Percentiles rank a stretch among this genome's conserved stretches.
phyloP scores from a whole-genome alignment of 2,329 filamentous ascomycete species.

The Fusarium euwallaceae region DNA sequence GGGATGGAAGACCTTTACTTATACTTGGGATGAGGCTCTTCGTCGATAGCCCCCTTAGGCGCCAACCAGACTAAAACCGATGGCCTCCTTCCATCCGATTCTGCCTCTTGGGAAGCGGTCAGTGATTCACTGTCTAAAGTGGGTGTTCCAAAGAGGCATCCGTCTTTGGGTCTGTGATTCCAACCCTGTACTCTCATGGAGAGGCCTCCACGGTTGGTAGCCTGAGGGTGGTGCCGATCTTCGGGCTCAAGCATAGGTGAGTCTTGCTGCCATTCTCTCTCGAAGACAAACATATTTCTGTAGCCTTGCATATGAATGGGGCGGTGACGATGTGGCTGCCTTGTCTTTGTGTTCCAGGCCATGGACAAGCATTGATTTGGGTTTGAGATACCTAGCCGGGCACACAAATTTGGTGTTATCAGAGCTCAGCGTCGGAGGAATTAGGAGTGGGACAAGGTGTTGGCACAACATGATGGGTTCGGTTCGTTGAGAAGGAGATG shows the following conservation, averaged over 20 bases:
- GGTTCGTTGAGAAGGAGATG: neutral
- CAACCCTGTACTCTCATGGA: neutral
- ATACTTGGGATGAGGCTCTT: neutral
- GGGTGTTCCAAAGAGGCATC: neutral
- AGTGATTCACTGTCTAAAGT: neutral
- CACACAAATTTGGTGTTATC: neutral
- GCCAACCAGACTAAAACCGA: neutral
- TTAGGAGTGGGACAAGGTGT: neutral
- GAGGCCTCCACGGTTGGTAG: neutral
- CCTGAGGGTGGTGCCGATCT: neutral
- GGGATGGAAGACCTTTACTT: neutral
- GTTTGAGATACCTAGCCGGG: neutral
- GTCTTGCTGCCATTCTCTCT: neutral
- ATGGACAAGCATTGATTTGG: neutral
- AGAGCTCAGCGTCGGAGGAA: neutral
- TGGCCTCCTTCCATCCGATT: neutral
- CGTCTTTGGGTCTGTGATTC: neutral
- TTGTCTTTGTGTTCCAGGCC: neutral
- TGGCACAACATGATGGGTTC: neutral
- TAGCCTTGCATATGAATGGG: neutral
- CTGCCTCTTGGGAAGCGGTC: neutral
- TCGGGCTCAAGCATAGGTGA: neutral
- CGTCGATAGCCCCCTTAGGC: neutral
- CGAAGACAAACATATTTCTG: neutral
- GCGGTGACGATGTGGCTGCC: neutral